These are phyloP conservation scores for Andrographis paniculata DNA, from an alignment of 305 asterid genomes.

Conservation along the genomic window DNA sequence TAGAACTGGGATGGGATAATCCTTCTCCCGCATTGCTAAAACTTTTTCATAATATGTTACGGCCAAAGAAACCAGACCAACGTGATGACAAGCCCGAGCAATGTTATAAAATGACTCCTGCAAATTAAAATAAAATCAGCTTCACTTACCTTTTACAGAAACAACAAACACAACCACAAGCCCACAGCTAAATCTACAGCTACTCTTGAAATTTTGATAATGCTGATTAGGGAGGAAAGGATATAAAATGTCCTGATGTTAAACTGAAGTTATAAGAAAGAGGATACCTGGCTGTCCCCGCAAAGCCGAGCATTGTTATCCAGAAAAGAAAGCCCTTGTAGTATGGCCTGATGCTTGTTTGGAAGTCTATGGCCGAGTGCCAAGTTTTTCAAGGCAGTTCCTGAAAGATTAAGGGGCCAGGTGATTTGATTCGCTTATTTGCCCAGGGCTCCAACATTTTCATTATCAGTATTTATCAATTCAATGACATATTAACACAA, in stretches of 20 bases:
- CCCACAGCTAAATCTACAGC: too few relatives aligned
- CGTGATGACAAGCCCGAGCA: constrained; percentile 87
- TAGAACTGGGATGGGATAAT: constrained; percentile 57
- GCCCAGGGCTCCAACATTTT: neutral
- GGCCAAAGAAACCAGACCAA: constrained; percentile 70
- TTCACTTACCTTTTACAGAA: too few relatives aligned
- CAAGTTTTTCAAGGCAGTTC: constrained; percentile 77
- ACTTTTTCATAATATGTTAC: constrained; percentile 64
- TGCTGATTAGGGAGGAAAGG: too few relatives aligned
- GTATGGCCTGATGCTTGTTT: constrained; percentile 73
- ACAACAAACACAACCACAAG: too few relatives aligned
- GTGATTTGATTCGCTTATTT: neutral
- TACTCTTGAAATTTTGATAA: too few relatives aligned
- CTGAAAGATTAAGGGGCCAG: constrained; percentile 16
- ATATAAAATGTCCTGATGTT: too few relatives aligned
- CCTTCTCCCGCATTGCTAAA: constrained; percentile 42
- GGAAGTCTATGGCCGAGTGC: constrained; percentile 74
- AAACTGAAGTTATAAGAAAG: too few relatives aligned
- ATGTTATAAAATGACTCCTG: constrained; percentile 76
- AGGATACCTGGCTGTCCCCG: constrained; percentile 49
- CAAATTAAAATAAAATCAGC: neutral
- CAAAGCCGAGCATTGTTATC: constrained; percentile 47
- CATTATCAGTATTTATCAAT: neutral
- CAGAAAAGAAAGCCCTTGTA: constrained; percentile 81
- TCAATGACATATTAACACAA: constrained; percentile 40